Base-by-base conservation (phyloP, 768 basidiomycete species). In the Podaxis sp. region DNA sequence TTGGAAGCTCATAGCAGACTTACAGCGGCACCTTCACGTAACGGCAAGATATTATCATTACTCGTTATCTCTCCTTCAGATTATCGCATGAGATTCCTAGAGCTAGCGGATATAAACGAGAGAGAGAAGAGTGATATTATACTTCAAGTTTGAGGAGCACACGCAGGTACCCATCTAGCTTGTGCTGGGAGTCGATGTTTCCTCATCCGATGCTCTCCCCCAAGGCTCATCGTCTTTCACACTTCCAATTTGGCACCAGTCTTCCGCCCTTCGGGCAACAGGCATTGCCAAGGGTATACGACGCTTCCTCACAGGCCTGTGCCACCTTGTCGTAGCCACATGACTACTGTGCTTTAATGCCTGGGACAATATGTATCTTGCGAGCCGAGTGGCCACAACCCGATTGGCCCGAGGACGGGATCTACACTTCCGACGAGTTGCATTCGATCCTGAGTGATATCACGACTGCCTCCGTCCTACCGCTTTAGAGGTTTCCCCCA, bases 221-320 rank as follows among this genome's bases (percentile, higher is more conserved):
- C 46, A 44, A 48, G 36, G 46, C 15, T 36, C 30, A 33, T 36
- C 13, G 59, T 40, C 59, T 60, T 60, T 60, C 59, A 60, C 12
- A 52, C 51, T 60, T 60, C 59, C 59, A 42, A 52, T 52, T 60
- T 24, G 38, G 59, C 59, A 38, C 15, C 39, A 15, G 42, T 44
- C 42, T 19, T 24, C 38, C 24, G 24, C 24, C 38, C 38, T 52
- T 24, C 6, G 44, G 19, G 44, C 17, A 15, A 19, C n/a, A 15
- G 9, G 19, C 44, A n/a, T 19, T 19, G 44, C 19, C 44, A 46
- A 46, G 15, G 44, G 1, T 46, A 46, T 36, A 28, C 19, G 56
- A 24, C 24, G 7, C 13, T 9, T n/a, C 24, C 40, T 44, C 56
- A 11, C 22, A 33, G 38, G 54, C 36, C 38, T 40, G 36, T 38